Base-by-base conservation (phyloP, 1,284 basidiomycete genomes). In the Microbotryum intermedium region DNA sequence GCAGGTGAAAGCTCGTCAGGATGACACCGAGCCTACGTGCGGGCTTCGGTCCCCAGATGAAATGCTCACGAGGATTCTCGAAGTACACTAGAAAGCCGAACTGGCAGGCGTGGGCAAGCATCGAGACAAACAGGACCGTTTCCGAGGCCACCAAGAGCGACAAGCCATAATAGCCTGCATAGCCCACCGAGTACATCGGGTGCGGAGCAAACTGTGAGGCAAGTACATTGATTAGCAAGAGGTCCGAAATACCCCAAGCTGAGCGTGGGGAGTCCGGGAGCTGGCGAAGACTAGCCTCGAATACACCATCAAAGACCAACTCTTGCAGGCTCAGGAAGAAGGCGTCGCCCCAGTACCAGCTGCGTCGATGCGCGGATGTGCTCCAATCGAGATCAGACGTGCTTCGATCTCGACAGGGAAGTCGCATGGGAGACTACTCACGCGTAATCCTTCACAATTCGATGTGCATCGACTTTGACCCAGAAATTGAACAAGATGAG, bases 291-390 rank as follows among this genome's bases (percentile, higher is more conserved):
- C 87, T 87, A 53, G 90, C 80, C 73, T 97, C 93, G 71, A 97
- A 97, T 9, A 98, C 94, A 9, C 95, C 95, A 73, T 98, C 93
- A 73, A 98, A 98, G 6, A 97, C 87, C 25, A 98, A 80, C 53
- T 78, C 73, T 70, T 82, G 78, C 64, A 80, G 76, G 59, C 79
- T 78, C 61, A 78, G 71, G 81, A 97, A 98, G 79, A 98, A 98
- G 53, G 88, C 88, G 72, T 98, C 94, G 21, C 94, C 94, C 94
- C 94, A 97, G 76, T 98, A 98, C 91, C 90, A 90, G 11, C 87
- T 87, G 65, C 28, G n/a, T 9, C 6, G 29, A 18, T 43, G 18
- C 52, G 50, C 25, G 20, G 23, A 8, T 1, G 34, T 39, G 34
- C 18, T 13, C 28, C 34, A 23, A 25, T 44, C 30, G n/a, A 16